Base-by-base conservation (phyloP, 148 eudicot genomes). In the Linanthus parryae region DNA sequence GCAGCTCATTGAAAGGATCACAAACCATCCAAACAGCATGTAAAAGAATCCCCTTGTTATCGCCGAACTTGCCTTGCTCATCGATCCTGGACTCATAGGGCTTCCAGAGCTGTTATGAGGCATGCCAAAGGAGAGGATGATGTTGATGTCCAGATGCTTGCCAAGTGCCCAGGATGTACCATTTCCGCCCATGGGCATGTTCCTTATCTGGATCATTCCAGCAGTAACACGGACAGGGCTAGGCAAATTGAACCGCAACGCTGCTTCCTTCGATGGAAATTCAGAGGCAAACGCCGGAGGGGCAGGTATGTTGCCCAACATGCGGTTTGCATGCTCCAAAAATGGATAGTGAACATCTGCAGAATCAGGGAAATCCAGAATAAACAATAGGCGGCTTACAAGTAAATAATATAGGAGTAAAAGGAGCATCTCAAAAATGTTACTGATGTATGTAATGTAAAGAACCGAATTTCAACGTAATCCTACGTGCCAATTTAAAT, bases 241-340 rank as follows among this genome's bases (percentile, higher is more conserved):
- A 14, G 73, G 52, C 48, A 89, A 76, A 53, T 61, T 71, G 61
- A 80, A 37, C 49, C 44, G 74, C 50, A 74, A 76, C 15, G 58
- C 69, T 40, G 74, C 40, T 30, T 72, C 82, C 64, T 84, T 94
- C n/a, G 74, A 34, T 11, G 96, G 96, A 55, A 79, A 67, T 56
- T 94, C 96, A 19, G 91, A 66, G 28, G 96, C 94, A 67, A 71
- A 82, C 34, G 94, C 96, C 40, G 96, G 78, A 59, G 85, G 91
- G 44, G 95, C 91, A 42, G 85, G 75, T 26, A 78, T 67, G 57
- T 63, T 63, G 40, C 76, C 88, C 66, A 94, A 54, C 80, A 78
- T 63, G 15, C 62, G 59, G 58, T 71, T 81, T 15, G 85, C 87
- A 39, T 74, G 63, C 70, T 81, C 52, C 48, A 74, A 12, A 52